phyloP scores from a whole-genome alignment of 2,329 filamentous ascomycete genomes.

The Hypoxylon sp. region DNA sequence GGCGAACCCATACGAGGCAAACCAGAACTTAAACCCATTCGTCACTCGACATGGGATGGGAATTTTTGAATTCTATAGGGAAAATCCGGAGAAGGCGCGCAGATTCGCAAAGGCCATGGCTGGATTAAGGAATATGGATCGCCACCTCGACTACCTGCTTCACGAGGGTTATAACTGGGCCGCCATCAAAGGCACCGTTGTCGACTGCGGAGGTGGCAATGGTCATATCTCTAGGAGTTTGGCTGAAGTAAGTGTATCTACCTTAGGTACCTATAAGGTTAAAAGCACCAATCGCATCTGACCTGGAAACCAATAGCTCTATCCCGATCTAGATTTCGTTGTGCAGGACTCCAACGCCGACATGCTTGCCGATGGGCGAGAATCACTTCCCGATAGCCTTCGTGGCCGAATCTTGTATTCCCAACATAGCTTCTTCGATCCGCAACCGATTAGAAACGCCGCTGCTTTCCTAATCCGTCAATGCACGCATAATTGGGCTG shows the following conservation, averaged over 20 bases:
- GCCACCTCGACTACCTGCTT: too few relatives aligned
- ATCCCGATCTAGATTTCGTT: constrained; percentile 39
- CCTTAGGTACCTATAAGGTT: too few relatives aligned
- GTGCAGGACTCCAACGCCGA: constrained; percentile 43
- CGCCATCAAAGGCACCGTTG: constrained; percentile 26
- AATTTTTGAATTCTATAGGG: constrained; percentile 36
- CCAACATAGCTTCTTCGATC: constrained; percentile 49
- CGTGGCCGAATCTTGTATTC: constrained; percentile 38
- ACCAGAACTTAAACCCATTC: constrained; percentile 44
- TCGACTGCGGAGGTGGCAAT: constrained; percentile 41
- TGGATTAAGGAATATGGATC: constrained; percentile 26
- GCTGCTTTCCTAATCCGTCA: constrained; percentile 49
- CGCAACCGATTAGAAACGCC: constrained; percentile 41
- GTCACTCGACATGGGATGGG: constrained; percentile 32
- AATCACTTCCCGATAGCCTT: constrained; percentile 22
- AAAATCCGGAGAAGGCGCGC: constrained; percentile 12
- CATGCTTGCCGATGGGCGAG: constrained; percentile 45
- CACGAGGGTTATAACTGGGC: constrained; percentile 18
- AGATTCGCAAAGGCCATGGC: constrained; percentile 43
- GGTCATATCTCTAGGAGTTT: constrained; percentile 39
- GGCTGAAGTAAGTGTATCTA: constrained; percentile 20
- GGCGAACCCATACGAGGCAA: constrained; percentile 39
- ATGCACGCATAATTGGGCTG: constrained; percentile 47
- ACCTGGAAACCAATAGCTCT: not conserved
- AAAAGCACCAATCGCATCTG: too few relatives aligned